Percentiles rank a stretch among this genome's conserved stretches.
phyloP scores from a whole-genome alignment of 306 rosid genomes.

The Cicer judaicum region DNA sequence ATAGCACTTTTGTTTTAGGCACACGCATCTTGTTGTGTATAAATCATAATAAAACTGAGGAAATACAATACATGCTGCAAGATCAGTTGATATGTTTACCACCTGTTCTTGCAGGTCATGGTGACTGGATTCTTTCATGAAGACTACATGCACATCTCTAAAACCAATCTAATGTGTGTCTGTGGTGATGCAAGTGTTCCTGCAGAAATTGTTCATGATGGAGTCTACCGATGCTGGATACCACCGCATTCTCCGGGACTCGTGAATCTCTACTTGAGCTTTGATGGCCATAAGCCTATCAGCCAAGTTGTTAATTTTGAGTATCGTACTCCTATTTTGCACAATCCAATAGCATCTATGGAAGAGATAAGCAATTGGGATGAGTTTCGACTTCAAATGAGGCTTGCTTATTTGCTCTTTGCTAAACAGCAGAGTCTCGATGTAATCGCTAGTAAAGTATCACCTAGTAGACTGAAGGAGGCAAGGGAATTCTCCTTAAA shows the following conservation, averaged over 20 bases:
- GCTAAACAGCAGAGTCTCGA: conserved; percentile 64
- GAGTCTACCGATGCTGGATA: conserved; percentile 83
- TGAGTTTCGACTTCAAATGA: conserved; percentile 68
- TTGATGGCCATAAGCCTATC: conserved; percentile 84
- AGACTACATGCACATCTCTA: conserved; percentile 63
- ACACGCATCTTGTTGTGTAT: conserved; percentile 31
- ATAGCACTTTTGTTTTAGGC: background rate
- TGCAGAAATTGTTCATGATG: conserved; percentile 75
- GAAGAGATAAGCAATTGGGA: conserved; percentile 66
- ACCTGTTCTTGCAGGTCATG: conserved; percentile 66
- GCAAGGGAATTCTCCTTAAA: conserved; percentile 70
- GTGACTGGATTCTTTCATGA: conserved; percentile 73
- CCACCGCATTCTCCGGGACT: conserved; percentile 67
- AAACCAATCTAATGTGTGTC: conserved; percentile 67
- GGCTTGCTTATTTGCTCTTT: conserved; percentile 77
- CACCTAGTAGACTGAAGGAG: conserved; percentile 57
- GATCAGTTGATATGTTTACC: conserved; percentile 35
- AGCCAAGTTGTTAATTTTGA: conserved; percentile 85
- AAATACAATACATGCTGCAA: conserved; percentile 9
- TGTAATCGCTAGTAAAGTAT: conserved; percentile 61
- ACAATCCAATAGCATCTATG: conserved; percentile 47
- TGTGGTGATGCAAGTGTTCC: conserved; percentile 72
- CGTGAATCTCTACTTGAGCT: conserved; percentile 70
- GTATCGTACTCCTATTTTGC: conserved; percentile 67
- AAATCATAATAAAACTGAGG: conserved; percentile 2